Base-by-base conservation (phyloP, 1,139 yeast genomes). In the Magnusiomyces suaveolens region DNA sequence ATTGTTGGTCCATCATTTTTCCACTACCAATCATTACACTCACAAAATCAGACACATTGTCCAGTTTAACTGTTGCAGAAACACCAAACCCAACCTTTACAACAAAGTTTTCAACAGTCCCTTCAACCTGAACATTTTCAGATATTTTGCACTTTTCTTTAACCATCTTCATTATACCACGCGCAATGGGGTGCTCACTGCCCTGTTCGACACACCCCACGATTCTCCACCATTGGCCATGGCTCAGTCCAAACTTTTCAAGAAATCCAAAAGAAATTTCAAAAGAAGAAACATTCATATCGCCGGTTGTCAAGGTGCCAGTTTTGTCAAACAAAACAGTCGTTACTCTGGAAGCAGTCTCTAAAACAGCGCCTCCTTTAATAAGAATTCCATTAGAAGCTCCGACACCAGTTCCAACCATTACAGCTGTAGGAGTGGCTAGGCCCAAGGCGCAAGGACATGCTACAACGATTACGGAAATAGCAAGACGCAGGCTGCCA, bases 341-440 rank as follows among this genome's bases (percentile, higher is more conserved):
- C 58, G 84, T 78, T 43, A 89, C 74, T 20, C 76, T 71, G 62
- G 80, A 80, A 6, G 95, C 84, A 53, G 74, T 77, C 66, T 94
- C 98, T 58, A 94, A 77, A 14, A 87, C 80, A 55, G 86, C 95
- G 25, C 97, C 98, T 51, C 97, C 96, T 69, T 92, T 92, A 63
- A 94, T 86, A 54, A 94, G 75, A 14, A 92, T 86, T 26, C 98
- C 98, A 69, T 88, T 76, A 14, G 80, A 71, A 0, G 98, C 97
- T 41, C 96, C 97, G 32, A 88, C 85, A 26, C 98, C 98, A 1
- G 97, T 90, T 4, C 97, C 98, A 2, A 92, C 98, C 97, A 92
- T 90, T 2, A 94, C 87, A 0, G 98, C 98, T 1, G 98, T 92
- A 0, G 98, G 98, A 0, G 98, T 95, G 8, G 97, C 97, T 53